Percentiles rank a stretch among this genome's conserved stretches.
Conservation (phyloP, 75 land plant species). For the Larix kaempferi region DNA sequence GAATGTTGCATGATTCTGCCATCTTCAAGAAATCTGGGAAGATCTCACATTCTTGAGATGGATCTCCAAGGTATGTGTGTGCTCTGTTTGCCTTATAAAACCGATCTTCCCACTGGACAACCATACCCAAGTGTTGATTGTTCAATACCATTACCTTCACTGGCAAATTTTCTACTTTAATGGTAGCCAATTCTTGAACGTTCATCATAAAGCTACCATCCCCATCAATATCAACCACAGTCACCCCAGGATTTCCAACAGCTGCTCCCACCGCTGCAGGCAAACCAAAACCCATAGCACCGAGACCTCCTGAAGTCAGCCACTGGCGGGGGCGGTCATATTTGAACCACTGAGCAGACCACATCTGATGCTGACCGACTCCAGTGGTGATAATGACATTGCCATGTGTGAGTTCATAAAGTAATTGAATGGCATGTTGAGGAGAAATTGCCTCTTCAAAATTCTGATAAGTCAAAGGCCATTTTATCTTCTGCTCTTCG, state of each 20-base stretch:
- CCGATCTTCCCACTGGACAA: conserved; percentile 50
- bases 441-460: conserved; percentile 79
- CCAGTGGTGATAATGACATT: conserved; percentile 84
- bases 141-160: conserved; percentile 84
- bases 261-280: conserved; percentile 96
- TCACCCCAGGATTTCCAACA: conserved; percentile 62
- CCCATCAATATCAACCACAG: conserved; percentile 90
- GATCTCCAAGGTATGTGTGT: conserved; percentile 53
- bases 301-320: conserved; percentile 88
- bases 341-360: conserved; percentile 91
- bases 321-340: conserved; percentile 81
- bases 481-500: conserved; percentile 60
- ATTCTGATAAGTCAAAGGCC: conserved; percentile 60
- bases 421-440: conserved; percentile 77
- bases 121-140: conserved; percentile 55
- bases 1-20: conserved; percentile 46
- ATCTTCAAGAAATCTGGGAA: conserved; percentile 46
- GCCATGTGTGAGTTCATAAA: conserved; percentile 77
- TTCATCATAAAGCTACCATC: conserved; percentile 97
- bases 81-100: conserved; percentile 49
- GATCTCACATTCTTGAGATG: conserved; percentile 25
- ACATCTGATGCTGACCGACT: conserved; percentile 97
- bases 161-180: conserved; percentile 72
- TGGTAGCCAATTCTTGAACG: conserved; percentile 86
- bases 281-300: conserved; percentile 97